Evolutionary conservation across 768 basidiomycete genomes (phyloP), one percentile per base, ranked within the genome.

Genomic region (Tricholoma flavovirens): DNA sequence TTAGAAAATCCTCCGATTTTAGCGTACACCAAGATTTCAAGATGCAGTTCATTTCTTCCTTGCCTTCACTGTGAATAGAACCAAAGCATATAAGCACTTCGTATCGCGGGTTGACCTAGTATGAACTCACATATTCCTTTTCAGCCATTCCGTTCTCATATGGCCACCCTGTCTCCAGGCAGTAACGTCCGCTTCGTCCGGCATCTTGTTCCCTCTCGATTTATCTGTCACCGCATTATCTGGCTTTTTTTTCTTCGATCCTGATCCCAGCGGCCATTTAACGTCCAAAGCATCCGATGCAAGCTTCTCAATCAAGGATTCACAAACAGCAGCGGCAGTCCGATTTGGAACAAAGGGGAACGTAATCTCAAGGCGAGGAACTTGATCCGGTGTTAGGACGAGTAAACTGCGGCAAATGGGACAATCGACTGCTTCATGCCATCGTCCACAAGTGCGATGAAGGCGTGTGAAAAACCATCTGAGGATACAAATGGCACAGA

Each of bases 391-490:
- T 12, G 81, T 81, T 52, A 75, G 72, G 51, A 75, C 75, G 56
- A 87, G 70, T 38, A 74, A 56, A 54, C 75, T 77, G 62, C 83
- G 83, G 67, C 86, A 87, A 56, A 86, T 75, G 33, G 86, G 86
- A 67, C 84, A 87, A 60, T 83, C 81, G 42, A 87, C 82, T 11
- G 77, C 66, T 62, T 84, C 81, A 58, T 86, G 86, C 86, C 86
- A 88, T 30, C 73, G 72, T 26, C 84, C 84, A 64, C 87, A 87
- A 0, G 72, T 73, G 48, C 71, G 73, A 68, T 87, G 85, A 26
- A 87, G 69, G 49, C 81, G 80, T 62, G 84, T 83, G 72, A 86
- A 87, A 69, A 82, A 82, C 82, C 84, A 85, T 63, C 81, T 81
- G 29, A 87, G 67, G 58, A 85, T 83, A 68, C 84, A 87, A 49